phyloP scores from a whole-genome alignment of 2,329 filamentous ascomycete species.

The Aureobasidium uvarum region DNA sequence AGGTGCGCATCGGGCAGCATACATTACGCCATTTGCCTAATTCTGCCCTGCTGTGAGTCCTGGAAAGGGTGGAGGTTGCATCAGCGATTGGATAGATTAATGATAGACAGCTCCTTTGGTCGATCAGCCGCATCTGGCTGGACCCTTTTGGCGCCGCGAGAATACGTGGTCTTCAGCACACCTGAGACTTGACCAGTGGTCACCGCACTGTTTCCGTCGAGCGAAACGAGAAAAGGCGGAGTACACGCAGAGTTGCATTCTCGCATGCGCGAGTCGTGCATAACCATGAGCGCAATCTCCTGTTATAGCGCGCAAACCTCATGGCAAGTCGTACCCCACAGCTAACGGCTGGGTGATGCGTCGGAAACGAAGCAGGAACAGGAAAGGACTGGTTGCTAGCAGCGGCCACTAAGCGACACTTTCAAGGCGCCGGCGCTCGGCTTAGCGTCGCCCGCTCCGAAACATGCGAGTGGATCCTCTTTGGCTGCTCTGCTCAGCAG shows the following conservation, averaged over 20 bases:
- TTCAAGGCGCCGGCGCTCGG: conserved; percentile 22
- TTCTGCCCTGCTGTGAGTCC: conserved; percentile 1
- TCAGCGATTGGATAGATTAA: conserved; percentile 19
- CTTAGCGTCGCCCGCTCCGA: conserved; percentile 23
- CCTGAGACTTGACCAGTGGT: not conserved
- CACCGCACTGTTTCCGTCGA: not conserved
- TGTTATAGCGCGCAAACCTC: conserved; percentile 25
- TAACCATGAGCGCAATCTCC: conserved; percentile 9
- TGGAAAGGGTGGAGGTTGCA: not conserved
- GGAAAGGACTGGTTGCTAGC: conserved; percentile 2
- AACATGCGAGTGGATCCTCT: conserved; percentile 23
- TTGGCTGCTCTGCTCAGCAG: conserved; percentile 17
- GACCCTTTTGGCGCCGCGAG: conserved; percentile 14
- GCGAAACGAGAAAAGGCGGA: conserved; percentile 12
- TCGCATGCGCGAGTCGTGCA: conserved; percentile 23
- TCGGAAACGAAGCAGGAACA: conserved; percentile 26
- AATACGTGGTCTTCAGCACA: not conserved
- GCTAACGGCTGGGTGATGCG: conserved; percentile 23
- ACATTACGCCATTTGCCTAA: conserved; percentile 22
- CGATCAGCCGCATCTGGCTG: conserved; percentile 23
- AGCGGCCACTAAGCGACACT: conserved; percentile 25
- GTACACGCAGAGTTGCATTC: not conserved
- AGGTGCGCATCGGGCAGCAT: conserved; percentile 11
- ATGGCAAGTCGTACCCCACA: conserved; percentile 25
- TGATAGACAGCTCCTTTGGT: conserved; percentile 18